Base-by-base conservation (phyloP, 345 rosid genomes). In the Salix brachista region DNA sequence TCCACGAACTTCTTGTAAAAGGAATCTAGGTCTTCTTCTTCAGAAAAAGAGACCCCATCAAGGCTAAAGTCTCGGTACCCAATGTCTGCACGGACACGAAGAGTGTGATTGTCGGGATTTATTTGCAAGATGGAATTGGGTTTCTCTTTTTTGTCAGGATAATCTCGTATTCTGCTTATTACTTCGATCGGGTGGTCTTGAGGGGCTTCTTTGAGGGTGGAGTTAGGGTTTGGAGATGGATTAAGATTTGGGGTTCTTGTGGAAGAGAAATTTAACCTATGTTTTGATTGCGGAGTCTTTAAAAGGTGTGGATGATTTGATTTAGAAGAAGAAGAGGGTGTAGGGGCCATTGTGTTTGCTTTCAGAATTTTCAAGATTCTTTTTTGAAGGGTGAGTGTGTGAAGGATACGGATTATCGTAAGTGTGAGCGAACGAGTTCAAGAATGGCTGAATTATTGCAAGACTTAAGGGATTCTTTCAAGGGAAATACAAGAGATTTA, bases 121-220 rank as follows among this genome's bases (percentile, higher is more conserved):
- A 80, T 77, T 13, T 90, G 91, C 81, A 96, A 75, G 77, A 85
- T 82, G 10, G 98, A 86, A 13, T 17, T 21, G 39, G 88, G 77
- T 48, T 86, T 87, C n/a, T 94, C 97, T 66, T 88, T 90, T 1
- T 77, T 84, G 30, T 90, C 93, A 0, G 93, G 94, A 78, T 80
- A 76, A 75, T 89, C 91, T 12, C 97, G 87, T 46, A 92, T 90
- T 42, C 99, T 82, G 14, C 97, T 94, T 42, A 96, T 77, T 26
- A 96, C 99, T 83, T 96, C 99, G 1, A 96, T 87, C 0, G 99
- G 99, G 81, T 93, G 98, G 65, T 95, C 98, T 26, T 79, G 87
- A 11, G 83, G 83, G 42, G 76, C 70, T 72, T 90, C 96, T 77
- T 80, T 89, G 67, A 82, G 60, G 41, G 80, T 72, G 2, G 84